Percentiles rank a stretch among this genome's conserved stretches.
These are phyloP conservation scores for Zymoseptoria brevis DNA, from an alignment of 2,329 filamentous ascomycete species.

Conservation along the genomic window DNA sequence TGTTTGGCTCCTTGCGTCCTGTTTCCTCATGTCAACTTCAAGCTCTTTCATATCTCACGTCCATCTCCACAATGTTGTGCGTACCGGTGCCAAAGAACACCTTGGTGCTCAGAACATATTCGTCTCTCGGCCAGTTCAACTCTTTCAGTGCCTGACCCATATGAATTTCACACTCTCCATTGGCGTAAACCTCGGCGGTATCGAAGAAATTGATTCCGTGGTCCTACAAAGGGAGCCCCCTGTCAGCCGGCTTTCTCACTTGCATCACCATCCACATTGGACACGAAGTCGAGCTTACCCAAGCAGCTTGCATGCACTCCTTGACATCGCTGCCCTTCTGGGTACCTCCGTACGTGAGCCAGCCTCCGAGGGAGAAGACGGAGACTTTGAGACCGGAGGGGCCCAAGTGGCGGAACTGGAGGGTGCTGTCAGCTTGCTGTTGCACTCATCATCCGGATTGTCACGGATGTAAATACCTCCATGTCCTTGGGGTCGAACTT, in stretches of 20 bases:
- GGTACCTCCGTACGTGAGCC: conserved; percentile 42
- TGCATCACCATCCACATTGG: not conserved
- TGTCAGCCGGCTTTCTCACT: not conserved
- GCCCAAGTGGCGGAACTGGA: conserved; percentile 37
- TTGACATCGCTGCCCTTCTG: conserved; percentile 44
- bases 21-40: conserved; percentile 5
- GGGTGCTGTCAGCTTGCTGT: not conserved
- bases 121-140: conserved; percentile 41
- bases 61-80: not conserved
- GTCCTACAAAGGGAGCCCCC: conserved; percentile 15
- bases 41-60: not conserved
- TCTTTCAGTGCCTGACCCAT: conserved; percentile 45
- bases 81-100: conserved; percentile 46
- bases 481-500: conserved; percentile 46
- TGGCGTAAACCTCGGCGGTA: conserved; percentile 47
- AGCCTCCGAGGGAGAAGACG: conserved; percentile 43
- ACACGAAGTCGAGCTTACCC: conserved; percentile 14
- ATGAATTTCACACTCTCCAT: conserved; percentile 54
- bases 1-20: conserved; percentile 51
- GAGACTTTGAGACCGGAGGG: conserved; percentile 44
- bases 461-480: conserved; percentile 8
- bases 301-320: conserved; percentile 44
- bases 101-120: conserved; percentile 37
- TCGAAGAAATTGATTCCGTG: conserved; percentile 44
- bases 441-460: not conserved